phyloP scores from a whole-genome alignment of 805 yeast species.

The Barnettozyma wickerhamii region DNA sequence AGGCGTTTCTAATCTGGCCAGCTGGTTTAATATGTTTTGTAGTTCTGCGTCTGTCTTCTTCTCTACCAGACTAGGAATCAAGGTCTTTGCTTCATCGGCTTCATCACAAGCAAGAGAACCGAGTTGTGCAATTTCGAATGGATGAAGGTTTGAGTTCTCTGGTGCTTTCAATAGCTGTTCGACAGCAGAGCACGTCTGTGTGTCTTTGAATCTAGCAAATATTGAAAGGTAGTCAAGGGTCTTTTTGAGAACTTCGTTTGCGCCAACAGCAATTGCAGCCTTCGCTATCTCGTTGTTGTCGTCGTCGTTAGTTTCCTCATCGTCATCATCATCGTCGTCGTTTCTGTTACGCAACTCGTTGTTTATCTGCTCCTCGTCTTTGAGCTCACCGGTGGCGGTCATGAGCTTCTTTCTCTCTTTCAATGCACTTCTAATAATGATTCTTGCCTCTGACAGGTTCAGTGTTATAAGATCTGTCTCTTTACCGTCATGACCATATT shows the following conservation, averaged over 20 bases:
- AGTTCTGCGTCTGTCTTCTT: constrained; percentile 85
- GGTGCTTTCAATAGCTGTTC: constrained; percentile 75
- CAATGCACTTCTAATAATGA: constrained; percentile 85
- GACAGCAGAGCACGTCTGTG: constrained; percentile 89
- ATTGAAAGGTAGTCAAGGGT: constrained; percentile 81
- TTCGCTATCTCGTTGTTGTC: constrained; percentile 31
- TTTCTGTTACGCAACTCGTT: constrained; percentile 4
- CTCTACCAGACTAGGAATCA: constrained; percentile 79
- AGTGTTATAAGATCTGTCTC: constrained; percentile 75
- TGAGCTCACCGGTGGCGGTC: constrained; percentile 36
- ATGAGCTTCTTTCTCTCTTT: constrained; percentile 63
- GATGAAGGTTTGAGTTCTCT: constrained; percentile 78
- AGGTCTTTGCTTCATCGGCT: constrained; percentile 92
- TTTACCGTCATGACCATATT: constrained; percentile 76
- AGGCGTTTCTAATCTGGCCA: constrained; percentile 58
- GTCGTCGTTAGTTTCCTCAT: constrained; percentile 26
- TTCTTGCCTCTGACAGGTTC: constrained; percentile 84
- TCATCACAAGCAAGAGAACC: constrained; percentile 93
- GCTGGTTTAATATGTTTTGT: constrained; percentile 82
- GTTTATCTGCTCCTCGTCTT: constrained; percentile 27
- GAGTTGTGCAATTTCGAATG: constrained; percentile 88
- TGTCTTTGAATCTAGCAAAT: constrained; percentile 88
- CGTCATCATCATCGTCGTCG: constrained; percentile 29
- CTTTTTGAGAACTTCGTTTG: constrained; percentile 85
- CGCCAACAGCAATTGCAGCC: constrained; percentile 61